phyloP scores from a whole-genome alignment of 352 stramenopile species.

The Pythium phragmitis region DNA sequence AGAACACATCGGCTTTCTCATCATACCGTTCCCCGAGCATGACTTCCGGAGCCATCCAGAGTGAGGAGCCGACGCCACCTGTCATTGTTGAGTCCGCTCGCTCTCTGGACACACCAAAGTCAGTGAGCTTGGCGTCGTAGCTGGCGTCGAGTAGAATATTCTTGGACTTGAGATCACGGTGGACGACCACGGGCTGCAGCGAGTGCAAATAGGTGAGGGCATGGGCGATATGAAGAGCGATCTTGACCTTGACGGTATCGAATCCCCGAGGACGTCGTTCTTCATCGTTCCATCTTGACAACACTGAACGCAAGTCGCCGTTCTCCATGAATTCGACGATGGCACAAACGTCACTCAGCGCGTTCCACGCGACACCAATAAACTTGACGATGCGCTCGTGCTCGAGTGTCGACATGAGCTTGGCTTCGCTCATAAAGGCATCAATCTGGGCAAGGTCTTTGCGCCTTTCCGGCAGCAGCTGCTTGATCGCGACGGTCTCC shows the following conservation, averaged over 20 bases:
- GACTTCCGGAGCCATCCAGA: conserved; percentile 11
- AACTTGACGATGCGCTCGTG: conserved; percentile 47
- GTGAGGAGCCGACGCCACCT: neutral
- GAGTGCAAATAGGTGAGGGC: conserved; percentile 11
- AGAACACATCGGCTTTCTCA: conserved; percentile 7
- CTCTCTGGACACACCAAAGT: conserved; percentile 9
- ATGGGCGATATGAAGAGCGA: conserved; percentile 7
- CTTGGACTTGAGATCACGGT: conserved; percentile 14
- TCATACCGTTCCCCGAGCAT: conserved; percentile 10
- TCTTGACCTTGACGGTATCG: conserved; percentile 25
- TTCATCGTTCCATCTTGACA: conserved; percentile 41
- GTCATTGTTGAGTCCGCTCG: conserved; percentile 13
- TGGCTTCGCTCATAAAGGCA: conserved; percentile 40
- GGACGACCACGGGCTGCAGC: conserved; percentile 6
- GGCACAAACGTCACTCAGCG: conserved; percentile 40
- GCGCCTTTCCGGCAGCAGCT: conserved; percentile 32
- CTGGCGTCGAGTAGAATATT: neutral
- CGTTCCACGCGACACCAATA: conserved; percentile 47
- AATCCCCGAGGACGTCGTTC: conserved; percentile 32
- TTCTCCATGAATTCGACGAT: conserved; percentile 33
- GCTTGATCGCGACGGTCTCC: conserved; percentile 42
- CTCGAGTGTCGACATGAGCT: conserved; percentile 36
- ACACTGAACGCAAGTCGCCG: conserved; percentile 14
- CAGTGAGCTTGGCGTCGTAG: conserved; percentile 7
- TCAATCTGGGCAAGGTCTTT: conserved; percentile 33